A percentile compares a stretch with the other conserved stretches of the same genome.
Evolutionary conservation across 2,329 filamentous ascomycete species (phyloP).

Genomic region (Aspergillaceae sp.): DNA sequence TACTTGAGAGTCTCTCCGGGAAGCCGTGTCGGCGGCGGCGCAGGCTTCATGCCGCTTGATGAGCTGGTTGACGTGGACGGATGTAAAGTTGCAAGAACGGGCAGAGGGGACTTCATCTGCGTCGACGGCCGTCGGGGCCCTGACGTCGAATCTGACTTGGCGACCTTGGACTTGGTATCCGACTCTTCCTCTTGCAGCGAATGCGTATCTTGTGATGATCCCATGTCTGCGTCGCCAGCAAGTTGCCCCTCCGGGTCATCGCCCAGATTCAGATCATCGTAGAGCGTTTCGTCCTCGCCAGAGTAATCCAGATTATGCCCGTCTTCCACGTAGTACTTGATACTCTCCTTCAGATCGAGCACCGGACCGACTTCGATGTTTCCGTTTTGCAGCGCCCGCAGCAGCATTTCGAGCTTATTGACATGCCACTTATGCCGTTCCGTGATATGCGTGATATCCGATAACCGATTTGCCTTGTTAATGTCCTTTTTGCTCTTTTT

Average conservation of each 20-base stretch:
- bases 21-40: constrained; percentile 71
- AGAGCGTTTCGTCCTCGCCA: constrained; percentile 81
- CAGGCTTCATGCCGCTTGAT: constrained; percentile 76
- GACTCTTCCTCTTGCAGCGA: constrained; percentile 77
- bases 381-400: constrained; percentile 85
- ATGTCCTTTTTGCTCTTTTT: constrained; percentile 91
- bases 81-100: constrained; percentile 85
- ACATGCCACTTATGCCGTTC: constrained; percentile 97
- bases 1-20: constrained; percentile 92
- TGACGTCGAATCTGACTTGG: constrained; percentile 47
- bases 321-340: constrained; percentile 90
- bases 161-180: constrained; percentile 56
- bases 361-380: constrained; percentile 82
- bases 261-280: constrained; percentile 85
- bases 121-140: constrained; percentile 66
- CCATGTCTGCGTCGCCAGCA: constrained; percentile 68
- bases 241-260: constrained; percentile 76
- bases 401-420: constrained; percentile 80
- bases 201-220: constrained; percentile 91
- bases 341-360: constrained; percentile 78
- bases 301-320: constrained; percentile 82
- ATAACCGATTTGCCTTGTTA: constrained; percentile 75
- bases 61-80: constrained; percentile 42
- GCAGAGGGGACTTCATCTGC: constrained; percentile 87
- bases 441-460: constrained; percentile 72